Conservation (phyloP, 192 early-diverging fungal species). For the Lobulomyces angularis region DNA sequence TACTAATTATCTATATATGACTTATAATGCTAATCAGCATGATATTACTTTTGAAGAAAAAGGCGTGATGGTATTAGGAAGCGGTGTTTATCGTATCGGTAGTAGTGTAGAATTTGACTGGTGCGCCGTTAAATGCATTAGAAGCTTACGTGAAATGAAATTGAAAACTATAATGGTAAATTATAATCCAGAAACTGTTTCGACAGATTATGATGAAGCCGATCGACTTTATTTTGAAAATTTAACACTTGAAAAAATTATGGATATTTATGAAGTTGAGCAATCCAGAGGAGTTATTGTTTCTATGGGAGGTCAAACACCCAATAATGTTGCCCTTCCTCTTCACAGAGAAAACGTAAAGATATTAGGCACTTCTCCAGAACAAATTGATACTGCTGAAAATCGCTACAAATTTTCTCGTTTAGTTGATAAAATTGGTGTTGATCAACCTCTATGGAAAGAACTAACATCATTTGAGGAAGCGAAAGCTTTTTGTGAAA, state of each 20-base stretch:
- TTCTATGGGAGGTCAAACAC: constrained; percentile 93
- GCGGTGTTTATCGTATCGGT: constrained; percentile 97
- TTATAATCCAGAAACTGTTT: constrained; percentile 99
- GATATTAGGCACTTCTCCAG: constrained; percentile 89
- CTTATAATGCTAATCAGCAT: constrained; percentile 89
- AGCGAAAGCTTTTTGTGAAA: constrained; percentile 72
- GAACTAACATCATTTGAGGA: constrained; percentile 82
- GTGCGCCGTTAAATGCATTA: constrained; percentile 94
- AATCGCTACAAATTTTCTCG: constrained; percentile 97
- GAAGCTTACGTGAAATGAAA: constrained; percentile 72
- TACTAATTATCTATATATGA: constrained; percentile 98
- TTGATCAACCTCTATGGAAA: constrained; percentile 96
- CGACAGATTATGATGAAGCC: constrained; percentile 96
- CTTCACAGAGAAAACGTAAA: constrained; percentile 83
- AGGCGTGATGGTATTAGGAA: constrained; percentile 93
- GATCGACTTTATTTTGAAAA: constrained; percentile 97
- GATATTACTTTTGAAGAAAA: constrained; percentile 86
- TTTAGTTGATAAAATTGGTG: constrained; percentile 88
- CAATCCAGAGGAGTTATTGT: constrained; percentile 75
- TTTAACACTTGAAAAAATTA: constrained; percentile 80
- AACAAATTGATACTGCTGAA: constrained; percentile 94
- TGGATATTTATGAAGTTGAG: constrained; percentile 96
- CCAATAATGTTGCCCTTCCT: constrained; percentile 93
- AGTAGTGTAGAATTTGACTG: constrained; percentile 98
- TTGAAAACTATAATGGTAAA: constrained; percentile 98